Evolutionary conservation across 1,139 yeast genomes (phyloP).

Genomic region (Taphrina confusa): DNA sequence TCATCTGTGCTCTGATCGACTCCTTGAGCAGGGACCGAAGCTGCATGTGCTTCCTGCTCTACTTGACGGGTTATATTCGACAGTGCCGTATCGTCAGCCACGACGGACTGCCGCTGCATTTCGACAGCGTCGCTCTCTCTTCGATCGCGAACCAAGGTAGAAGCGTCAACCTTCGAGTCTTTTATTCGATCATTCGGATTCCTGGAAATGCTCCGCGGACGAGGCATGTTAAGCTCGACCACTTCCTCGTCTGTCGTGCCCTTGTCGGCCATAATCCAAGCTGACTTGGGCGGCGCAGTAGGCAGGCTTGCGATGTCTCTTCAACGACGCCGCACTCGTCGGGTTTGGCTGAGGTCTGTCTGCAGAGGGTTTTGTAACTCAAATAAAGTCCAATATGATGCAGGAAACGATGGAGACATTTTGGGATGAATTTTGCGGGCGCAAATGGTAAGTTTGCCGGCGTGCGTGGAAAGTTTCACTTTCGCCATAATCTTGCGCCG

Average conservation of each 20-base stretch:
- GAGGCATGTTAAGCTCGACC: slow-evolving; percentile 18
- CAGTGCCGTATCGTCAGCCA: background rate
- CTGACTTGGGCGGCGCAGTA: background rate
- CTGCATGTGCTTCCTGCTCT: background rate
- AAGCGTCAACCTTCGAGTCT: background rate
- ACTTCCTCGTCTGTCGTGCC: slow-evolving; percentile 10
- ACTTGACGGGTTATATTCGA: background rate
- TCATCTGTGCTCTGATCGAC: no score
- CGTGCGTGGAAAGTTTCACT: no score
- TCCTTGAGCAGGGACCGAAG: no score
- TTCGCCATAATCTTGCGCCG: no score
- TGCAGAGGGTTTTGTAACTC: no score
- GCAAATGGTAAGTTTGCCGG: no score
- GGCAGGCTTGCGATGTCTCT: no score
- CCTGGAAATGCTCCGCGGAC: slow-evolving; percentile 12
- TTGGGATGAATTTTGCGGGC: no score
- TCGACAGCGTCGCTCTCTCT: slow-evolving; percentile 5
- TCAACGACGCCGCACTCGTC: no score
- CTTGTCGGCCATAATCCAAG: background rate
- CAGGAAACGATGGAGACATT: no score
- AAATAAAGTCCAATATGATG: no score
- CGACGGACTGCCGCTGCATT: slow-evolving; percentile 3
- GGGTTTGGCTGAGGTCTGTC: no score
- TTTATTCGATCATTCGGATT: background rate
- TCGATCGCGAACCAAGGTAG: background rate